Base-by-base conservation (phyloP, 345 rosid genomes). In the Salix udensis region DNA sequence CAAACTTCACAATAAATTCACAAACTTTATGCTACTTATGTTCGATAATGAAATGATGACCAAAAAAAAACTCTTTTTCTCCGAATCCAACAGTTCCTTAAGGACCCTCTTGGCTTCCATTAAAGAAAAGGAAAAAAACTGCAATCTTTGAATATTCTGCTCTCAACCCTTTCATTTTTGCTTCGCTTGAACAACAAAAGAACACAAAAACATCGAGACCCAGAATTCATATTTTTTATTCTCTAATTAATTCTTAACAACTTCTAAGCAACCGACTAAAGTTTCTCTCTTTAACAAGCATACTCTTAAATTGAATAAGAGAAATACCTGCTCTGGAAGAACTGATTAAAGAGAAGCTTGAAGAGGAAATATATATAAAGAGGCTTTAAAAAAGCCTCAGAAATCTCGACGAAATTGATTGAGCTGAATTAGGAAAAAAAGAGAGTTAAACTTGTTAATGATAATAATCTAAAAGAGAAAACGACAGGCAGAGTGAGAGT, bases 321-420 rank as follows among this genome's bases (percentile, higher is more conserved):
- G 9, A 23, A 12, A 1, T 19, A 67, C 73, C 52, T n/a, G 65
- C 67, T 68, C 64, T 58, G 11, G 64, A 58, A 24, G 28, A 58
- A 9, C 64, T 58, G 64, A 58, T 23, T 23, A 23, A 58, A 58
- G 64, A 58, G 64, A 58, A 15, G 64, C 28, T 12, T 23, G 64
- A n/a, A 58, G 28, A 58, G 28, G 23, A 46, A 46, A 46, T 46
- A 23, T 58, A 58, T 58, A 52, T 0, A 58, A 3, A 58, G 13
- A 16, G 19, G 60, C 58, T 66, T 18, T 6, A 30, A 28, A 19
- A 19, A 65, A 64, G 12, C 21, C 21, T 36, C 10, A 26, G 50
- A 58, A 46, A 13, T 58, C 23, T 58, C 75, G 60, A 64, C 69
- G 60, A 73, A 73, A 64, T 42, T 73, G 44, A 37, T 66, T 7